Percentiles rank a stretch among this genome's conserved stretches.
These are phyloP conservation scores for Daphne laureola DNA, from an alignment of 441 rosid genomes.

Conservation along the genomic window DNA sequence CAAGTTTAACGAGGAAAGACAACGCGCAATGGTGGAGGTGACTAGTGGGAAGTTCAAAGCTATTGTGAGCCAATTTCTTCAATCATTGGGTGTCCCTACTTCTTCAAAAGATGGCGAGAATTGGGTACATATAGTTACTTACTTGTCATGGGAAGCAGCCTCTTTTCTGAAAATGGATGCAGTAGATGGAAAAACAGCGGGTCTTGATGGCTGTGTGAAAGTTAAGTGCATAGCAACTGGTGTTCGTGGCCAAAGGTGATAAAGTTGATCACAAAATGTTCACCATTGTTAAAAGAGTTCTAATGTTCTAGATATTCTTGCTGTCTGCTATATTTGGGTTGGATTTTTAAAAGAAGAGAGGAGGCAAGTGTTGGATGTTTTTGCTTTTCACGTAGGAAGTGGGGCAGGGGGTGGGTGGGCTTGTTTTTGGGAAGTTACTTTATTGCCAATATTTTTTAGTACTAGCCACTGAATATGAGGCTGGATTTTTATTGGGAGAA, in stretches of 20 bases:
- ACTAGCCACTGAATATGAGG: no score
- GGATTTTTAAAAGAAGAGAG: constrained; percentile 7
- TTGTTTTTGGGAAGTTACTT: no score
- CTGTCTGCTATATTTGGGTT: constrained; percentile 2
- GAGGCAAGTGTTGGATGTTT: constrained; percentile 1
- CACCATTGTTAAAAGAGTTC: background rate
- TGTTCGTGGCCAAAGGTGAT: constrained; percentile 60
- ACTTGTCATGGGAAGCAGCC: constrained; percentile 91
- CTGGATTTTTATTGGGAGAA: no score
- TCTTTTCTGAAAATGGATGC: constrained; percentile 60
- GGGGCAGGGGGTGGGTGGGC: no score
- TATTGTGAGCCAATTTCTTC: constrained; percentile 51
- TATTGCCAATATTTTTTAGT: no score
- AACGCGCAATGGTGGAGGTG: constrained; percentile 55
- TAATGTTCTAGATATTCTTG: no score
- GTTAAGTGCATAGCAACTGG: constrained; percentile 95
- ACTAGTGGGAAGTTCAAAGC: constrained; percentile 62
- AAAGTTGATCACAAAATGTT: background rate
- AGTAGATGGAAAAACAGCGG: constrained; percentile 50
- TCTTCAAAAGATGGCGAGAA: constrained; percentile 31
- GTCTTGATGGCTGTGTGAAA: constrained; percentile 62
- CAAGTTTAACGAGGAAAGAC: constrained; percentile 48
- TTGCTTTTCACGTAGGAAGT: background rate
- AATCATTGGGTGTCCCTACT: constrained; percentile 35
- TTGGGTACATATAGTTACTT: constrained; percentile 72